These are phyloP conservation scores for Sphaerulina vaccinii DNA, from an alignment of 2,329 filamentous ascomycete genomes.

Conservation along the genomic window DNA sequence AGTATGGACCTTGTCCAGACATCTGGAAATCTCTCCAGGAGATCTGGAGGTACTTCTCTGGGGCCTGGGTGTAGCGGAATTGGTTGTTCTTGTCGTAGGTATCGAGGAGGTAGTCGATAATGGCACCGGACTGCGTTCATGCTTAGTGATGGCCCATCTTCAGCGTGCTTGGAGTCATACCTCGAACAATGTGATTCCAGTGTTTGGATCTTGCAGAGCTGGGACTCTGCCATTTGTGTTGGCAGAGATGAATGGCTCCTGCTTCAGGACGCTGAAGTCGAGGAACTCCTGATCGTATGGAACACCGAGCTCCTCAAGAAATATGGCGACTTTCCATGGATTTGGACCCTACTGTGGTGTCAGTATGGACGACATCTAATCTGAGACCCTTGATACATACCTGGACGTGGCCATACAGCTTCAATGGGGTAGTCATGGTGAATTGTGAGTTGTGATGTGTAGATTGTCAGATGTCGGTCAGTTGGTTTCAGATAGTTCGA, in stretches of 20 bases:
- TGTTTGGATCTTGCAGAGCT: conserved; percentile 48
- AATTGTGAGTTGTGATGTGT: not conserved
- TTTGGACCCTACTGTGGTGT: too few species aligned
- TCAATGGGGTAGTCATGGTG: conserved; percentile 30
- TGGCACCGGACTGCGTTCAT: conserved; percentile 25
- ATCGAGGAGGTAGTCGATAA: conserved; percentile 33
- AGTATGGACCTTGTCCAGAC: conserved; percentile 36
- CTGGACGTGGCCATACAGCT: conserved; percentile 32
- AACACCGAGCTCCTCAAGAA: conserved; percentile 47
- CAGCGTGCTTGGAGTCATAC: not conserved
- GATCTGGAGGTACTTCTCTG: conserved; percentile 30
- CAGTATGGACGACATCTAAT: too few species aligned
- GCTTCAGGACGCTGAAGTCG: conserved; percentile 44
- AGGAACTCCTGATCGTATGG: conserved; percentile 41
- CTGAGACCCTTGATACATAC: too few species aligned
- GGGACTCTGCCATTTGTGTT: conserved; percentile 47
- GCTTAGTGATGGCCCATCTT: not conserved
- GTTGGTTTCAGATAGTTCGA: not conserved
- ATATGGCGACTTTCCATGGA: conserved; percentile 46
- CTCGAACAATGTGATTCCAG: conserved; percentile 42
- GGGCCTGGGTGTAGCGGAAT: conserved; percentile 27
- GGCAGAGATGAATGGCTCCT: conserved; percentile 39
- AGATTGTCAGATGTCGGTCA: not conserved
- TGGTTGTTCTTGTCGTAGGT: conserved; percentile 35
- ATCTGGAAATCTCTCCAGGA: conserved; percentile 38